phyloP scores from a whole-genome alignment of 139 green algal genomes.

The Spirogloea muscicola region DNA sequence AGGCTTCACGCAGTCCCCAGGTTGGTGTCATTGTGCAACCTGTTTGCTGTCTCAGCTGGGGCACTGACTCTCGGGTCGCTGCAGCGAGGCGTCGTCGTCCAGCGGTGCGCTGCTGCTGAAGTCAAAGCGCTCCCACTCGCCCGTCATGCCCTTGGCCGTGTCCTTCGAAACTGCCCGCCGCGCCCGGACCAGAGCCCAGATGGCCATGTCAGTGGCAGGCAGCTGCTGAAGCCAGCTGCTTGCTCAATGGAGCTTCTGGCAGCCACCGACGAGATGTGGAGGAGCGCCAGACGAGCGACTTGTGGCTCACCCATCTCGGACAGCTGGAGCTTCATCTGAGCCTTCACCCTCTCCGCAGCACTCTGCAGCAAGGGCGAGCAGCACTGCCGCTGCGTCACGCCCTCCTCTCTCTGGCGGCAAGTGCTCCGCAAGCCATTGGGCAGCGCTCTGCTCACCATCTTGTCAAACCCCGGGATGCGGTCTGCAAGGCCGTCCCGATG shows the following conservation, averaged over 20 bases:
- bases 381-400: too few relatives aligned
- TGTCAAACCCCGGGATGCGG: too few relatives aligned
- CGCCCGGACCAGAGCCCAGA: not conserved
- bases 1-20: too few relatives aligned
- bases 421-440: too few relatives aligned
- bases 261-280: not conserved
- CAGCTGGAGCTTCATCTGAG: slow-evolving; percentile 25
- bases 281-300: too few relatives aligned
- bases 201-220: not conserved
- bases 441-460: too few relatives aligned
- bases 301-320: slow-evolving; percentile 3
- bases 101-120: slow-evolving; percentile 9
- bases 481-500: too few relatives aligned
- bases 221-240: not conserved
- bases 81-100: slow-evolving; percentile 12
- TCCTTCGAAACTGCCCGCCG: not conserved
- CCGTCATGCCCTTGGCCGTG: not conserved
- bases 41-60: too few relatives aligned
- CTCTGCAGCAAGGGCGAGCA: too few relatives aligned
- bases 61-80: too few relatives aligned
- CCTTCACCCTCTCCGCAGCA: slow-evolving; percentile 27
- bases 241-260: not conserved
- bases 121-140: slow-evolving; percentile 25
- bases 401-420: too few relatives aligned
- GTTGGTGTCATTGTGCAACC: too few relatives aligned